Base-by-base conservation (phyloP, 2,329 filamentous ascomycete genomes). In the Onygenales sp. region DNA sequence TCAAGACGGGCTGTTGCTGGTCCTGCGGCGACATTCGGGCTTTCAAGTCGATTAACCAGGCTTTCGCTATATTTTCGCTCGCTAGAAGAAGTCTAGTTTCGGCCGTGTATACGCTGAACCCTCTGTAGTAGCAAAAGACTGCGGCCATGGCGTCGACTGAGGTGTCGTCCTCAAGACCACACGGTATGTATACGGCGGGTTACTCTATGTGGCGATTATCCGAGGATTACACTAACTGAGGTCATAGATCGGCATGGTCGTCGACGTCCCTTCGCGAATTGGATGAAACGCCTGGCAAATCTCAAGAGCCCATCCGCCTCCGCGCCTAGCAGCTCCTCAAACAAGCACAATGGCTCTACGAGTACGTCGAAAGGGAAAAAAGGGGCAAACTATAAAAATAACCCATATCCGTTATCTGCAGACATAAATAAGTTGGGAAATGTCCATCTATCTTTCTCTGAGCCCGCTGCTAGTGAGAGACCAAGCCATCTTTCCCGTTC, bases 231-330 rank as follows among this genome's bases (percentile, higher is more conserved):
- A 21, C 43, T 38, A 36, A 46, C 13, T 5, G 17, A 10, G 14
- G 36, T 21, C 10, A 7, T 36, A 90, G 86, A 90, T 69, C 81
- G 83, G 60, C 78, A 84, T 65, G 81, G 80, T 62, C 86, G 89
- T 60, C 85, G 90, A 62, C 84, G 88, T 59, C 92, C 91, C 27
- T 97, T 97, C 67, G 82, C 91, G 46, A 88, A 85, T 61, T 94
- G 92, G 87, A 89, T 98, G 77, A 95, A 91, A 78, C 91, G 91
- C 65, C 81, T 97, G 54, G 85, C 90, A 57, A 92, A 86, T 68
- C 85, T 95, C 72, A 96, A 95, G 70, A 78, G 75, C 53, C 84
- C 84, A 4, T 86, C 84, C 35, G 82, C 80, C 58, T 78, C 53
- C 39, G 13, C 82, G 56, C 70, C 76, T 13, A 61, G 63, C 57